Base-by-base conservation (phyloP, 2,329 filamentous ascomycete genomes). In the Diaporthe longicolla region DNA sequence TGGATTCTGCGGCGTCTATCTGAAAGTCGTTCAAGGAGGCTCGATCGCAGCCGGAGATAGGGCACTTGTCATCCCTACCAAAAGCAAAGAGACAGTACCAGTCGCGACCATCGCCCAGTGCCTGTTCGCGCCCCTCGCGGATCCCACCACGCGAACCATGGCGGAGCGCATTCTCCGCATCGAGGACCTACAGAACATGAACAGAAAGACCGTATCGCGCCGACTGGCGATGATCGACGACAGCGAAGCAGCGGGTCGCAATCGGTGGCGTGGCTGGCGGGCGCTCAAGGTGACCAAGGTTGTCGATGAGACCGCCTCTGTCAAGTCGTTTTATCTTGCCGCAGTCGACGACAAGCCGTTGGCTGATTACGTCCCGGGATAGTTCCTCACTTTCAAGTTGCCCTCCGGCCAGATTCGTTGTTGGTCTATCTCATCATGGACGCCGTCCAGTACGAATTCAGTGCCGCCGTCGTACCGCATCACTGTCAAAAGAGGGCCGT, bases 221-320 rank as follows among this genome's bases (percentile, higher is more conserved):
- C 24, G 57, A 3, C 57, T 59, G 57, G 57, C 57, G 13, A 59
- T 59, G 57, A 59, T 59, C 11, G 57, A 59, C 7, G 57, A 59
- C 19, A 35, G 26, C 32, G 57, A 59, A 4, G 57, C 32, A 1
- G 57, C 57, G 35, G 57, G 32, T 0, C 57, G 57, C 32, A 59
- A 59, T 9, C 10, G 57, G 1, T 59, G 57, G 57, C 57, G 57
- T 11, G 57, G 57, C 0, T 59, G 57, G 57, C 57, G 57, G 57
- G 11, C 32, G 32, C 21, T 59, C 11, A 59, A 40, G 57, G 57
- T 59, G 32, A 59, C 32, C 4, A 59, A 6, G 10, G 57, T 59
- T 17, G 35, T 59, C 5, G 32, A 37, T 37, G 32, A 59, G 32
- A 17, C 4, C 21, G 21, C 35, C 6, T 21, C 35, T 21, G 57